Base-by-base conservation (phyloP, 83 land plant genomes). In the Picea abies region DNA sequence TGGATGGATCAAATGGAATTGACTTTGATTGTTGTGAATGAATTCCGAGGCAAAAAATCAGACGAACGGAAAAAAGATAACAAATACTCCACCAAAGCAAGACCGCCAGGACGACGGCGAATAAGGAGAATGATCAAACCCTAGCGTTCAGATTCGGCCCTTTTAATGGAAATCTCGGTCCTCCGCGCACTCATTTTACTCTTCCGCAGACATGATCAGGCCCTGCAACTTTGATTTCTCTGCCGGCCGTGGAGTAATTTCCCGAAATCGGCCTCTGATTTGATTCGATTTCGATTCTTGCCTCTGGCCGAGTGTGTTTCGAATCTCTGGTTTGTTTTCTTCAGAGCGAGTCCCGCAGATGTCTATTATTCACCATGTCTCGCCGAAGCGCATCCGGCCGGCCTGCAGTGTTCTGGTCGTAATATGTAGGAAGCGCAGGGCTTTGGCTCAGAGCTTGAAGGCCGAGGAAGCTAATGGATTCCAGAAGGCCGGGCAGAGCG, bases 21-120 rank as follows among this genome's bases (percentile, higher is more conserved):
- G 80, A 79, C 80, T 79, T 79, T 79, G 66, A 79, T 60, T 79
- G 22, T 65, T 65, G 80, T 79, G 80, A 79, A 79, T 79, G 80
- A 79, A 79, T 79, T 79, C 80, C 80, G 80, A 79, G 80, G 80
- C 80, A 79, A 79, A 79, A 62, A 60, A 79, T 60, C 80, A 79
- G 60, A 60, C 60, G 80, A 61, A 56, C 37, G 61, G 63, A 35
- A 79, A 78, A 78, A 78, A 22, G 20, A 56, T 32, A 26, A 78
- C 25, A 78, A 52, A 35, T 26, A 56, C 37, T n/a, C 64, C 44
- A 37, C 49, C 44, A 60, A 62, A 60, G 80, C 65, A 32, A 62
- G 66, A 32, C 47, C 39, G 20, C 58, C 63, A 79, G 44, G 66
- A 29, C 66, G 66, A 29, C 19, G 64, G 32, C 58, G 80, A 62